Evolutionary conservation across 2,329 filamentous ascomycete genomes (phyloP).

Genomic region (Botryotinia globosa): DNA sequence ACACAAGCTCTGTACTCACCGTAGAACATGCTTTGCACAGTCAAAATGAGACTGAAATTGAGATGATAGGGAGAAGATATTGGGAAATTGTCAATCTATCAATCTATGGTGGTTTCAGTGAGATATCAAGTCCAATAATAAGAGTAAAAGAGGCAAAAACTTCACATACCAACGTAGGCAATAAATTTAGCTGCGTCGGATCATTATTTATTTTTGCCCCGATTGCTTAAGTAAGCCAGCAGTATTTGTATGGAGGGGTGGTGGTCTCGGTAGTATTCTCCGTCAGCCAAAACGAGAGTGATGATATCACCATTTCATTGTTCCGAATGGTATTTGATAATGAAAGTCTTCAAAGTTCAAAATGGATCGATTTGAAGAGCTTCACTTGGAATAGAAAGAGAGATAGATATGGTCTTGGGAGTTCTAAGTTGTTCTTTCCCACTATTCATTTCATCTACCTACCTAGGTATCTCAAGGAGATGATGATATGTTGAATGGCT

Average conservation of each 20-base stretch:
- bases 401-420: not conserved
- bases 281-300: not conserved
- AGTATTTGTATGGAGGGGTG: not conserved
- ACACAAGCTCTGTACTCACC: slow-evolving; percentile 20
- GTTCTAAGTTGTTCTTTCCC: not conserved
- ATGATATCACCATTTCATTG: not conserved
- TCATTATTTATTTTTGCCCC: slow-evolving; percentile 17
- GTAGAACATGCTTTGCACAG: slow-evolving; percentile 30
- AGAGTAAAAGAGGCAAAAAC: slow-evolving; percentile 15
- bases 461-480: not conserved
- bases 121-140: not conserved
- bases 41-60: not conserved
- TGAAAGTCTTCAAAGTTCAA: not conserved
- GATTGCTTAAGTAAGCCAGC: slow-evolving; percentile 15
- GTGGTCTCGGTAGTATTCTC: not conserved
- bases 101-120: not conserved
- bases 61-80: not conserved
- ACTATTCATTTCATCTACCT: not conserved
- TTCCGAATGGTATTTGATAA: not conserved
- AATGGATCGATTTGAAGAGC: not conserved
- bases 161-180: not conserved
- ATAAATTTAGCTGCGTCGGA: slow-evolving; percentile 13
- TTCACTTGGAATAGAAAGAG: not conserved
- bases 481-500: not conserved
- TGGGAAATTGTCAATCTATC: not conserved